Percentiles rank a stretch among this genome's conserved stretches.
These are phyloP conservation scores for Russula sp. DNA, from an alignment of 768 basidiomycete genomes.

Conservation along the genomic window DNA sequence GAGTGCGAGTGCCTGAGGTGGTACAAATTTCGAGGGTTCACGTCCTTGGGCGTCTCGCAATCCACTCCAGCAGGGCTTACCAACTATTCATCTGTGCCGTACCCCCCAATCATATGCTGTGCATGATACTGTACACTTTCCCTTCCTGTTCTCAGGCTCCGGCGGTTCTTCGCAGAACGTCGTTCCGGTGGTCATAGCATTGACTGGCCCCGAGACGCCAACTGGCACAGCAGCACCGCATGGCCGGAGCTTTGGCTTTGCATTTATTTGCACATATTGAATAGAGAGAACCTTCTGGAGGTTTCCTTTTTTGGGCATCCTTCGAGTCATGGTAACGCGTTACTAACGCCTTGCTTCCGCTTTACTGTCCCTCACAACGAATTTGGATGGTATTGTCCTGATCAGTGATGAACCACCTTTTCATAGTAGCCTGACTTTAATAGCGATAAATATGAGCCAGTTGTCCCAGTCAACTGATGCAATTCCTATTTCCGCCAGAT, in stretches of 20 bases:
- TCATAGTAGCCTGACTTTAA: background rate
- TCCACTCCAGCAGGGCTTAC: background rate
- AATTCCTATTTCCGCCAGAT: constrained; percentile 40
- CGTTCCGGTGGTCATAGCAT: background rate
- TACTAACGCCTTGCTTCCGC: background rate
- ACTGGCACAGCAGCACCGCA: background rate
- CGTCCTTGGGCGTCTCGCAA: background rate
- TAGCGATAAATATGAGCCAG: background rate
- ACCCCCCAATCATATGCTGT: background rate
- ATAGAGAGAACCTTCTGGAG: constrained; percentile 6
- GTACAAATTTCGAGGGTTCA: background rate
- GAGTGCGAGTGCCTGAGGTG: background rate
- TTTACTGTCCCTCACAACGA: too few relatives aligned
- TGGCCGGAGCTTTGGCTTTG: background rate
- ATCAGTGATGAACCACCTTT: too few relatives aligned
- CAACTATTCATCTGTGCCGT: background rate
- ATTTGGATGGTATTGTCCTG: too few relatives aligned
- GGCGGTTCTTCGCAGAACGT: background rate
- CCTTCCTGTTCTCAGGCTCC: background rate
- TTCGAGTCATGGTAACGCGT: background rate
- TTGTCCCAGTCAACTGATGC: constrained; percentile 28
- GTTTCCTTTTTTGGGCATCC: background rate
- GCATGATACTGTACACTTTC: background rate
- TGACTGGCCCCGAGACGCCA: background rate
- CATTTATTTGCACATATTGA: background rate